Base-by-base conservation (phyloP, 208 protist species). In the Trichomonas tenax region DNA sequence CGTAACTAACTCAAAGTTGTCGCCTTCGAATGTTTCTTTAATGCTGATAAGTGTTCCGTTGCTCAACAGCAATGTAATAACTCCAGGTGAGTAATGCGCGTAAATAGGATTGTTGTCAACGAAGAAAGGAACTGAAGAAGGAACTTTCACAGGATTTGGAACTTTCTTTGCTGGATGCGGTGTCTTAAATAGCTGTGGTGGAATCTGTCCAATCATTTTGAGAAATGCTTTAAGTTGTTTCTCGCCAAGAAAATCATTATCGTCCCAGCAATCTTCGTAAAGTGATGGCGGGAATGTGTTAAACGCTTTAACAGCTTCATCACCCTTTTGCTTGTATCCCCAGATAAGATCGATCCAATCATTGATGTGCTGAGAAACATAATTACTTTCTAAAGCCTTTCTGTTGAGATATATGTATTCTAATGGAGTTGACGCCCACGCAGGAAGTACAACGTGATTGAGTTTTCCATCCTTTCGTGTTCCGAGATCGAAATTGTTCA, bases 321-420 rank as follows among this genome's bases (percentile, higher is more conserved):
- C 81, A 10, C 81, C 81, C 34, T 84, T 96, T 44, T 98, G 97
- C 36, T 97, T 82, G 95, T 98, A 98, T 36, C 98, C 98, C 96
- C 98, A 98, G 38, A 98, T 98, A 21, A 98, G 89, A 82, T 98
- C 98, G 34, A 98, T 98, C 98, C 98, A 98, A n/a, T 93, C 23
- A 49, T 97, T 96, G 44, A 98, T 63, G 8, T 98, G 6, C 23
- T 34, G 89, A 15, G 96, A 97, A 0, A 98, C 97, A 45, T 96
- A 89, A 34, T 97, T 97, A 45, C 93, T 96, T 90, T 98, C 98
- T 11, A 98, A 96, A 23, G 97, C 97, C 26, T 96, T 82, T 89
- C 97, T 96, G 90, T 98, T 97, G 36, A 97, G 97, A 11, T 45
- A 34, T 0, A 98, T 96, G 81, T 98, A 98, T 38, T 97, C 96